These are phyloP conservation scores for Phlyctochytrium bullatum DNA, from an alignment of 192 early-diverging fungal genomes.

Conservation along the genomic window DNA sequence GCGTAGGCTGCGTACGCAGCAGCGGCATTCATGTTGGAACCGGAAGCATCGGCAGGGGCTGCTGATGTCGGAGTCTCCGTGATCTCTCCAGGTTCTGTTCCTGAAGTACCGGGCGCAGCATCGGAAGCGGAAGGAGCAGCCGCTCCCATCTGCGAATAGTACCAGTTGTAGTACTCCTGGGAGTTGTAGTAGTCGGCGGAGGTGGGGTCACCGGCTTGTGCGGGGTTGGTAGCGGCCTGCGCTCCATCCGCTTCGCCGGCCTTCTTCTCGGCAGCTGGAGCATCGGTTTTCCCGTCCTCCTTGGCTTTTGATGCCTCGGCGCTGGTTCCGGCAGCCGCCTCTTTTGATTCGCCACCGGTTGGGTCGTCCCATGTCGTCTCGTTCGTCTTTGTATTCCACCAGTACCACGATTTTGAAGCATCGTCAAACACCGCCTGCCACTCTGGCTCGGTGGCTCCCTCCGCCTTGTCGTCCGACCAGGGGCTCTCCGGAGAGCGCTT, in stretches of 20 bases:
- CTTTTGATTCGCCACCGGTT: slow-evolving; percentile 6
- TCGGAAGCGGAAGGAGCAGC: not conserved
- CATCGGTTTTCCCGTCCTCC: slow-evolving; percentile 5
- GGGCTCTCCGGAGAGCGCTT: too few relatives aligned
- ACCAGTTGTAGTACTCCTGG: slow-evolving; percentile 37
- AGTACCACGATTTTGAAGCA: slow-evolving; percentile 28
- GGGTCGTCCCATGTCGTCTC: slow-evolving; percentile 41
- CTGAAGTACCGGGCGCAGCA: not conserved
- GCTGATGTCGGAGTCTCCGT: too few relatives aligned
- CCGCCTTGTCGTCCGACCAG: not conserved
- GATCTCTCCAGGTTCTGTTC: too few relatives aligned
- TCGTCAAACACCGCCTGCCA: slow-evolving; percentile 30
- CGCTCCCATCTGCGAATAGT: slow-evolving; percentile 23
- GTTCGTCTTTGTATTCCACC: slow-evolving; percentile 33
- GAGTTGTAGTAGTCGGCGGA: slow-evolving; percentile 26
- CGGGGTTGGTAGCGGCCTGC: not conserved
- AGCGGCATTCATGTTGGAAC: not conserved
- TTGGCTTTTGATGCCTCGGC: not conserved
- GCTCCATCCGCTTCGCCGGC: slow-evolving; percentile 4
- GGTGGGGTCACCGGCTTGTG: not conserved
- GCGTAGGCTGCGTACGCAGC: not conserved
- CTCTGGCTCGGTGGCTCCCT: not conserved
- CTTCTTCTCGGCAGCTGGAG: not conserved
- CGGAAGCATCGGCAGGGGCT: not conserved
- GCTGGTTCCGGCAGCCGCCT: not conserved